phyloP scores from a whole-genome alignment of 352 stramenopile species.

The Phytopythium mirpurense region DNA sequence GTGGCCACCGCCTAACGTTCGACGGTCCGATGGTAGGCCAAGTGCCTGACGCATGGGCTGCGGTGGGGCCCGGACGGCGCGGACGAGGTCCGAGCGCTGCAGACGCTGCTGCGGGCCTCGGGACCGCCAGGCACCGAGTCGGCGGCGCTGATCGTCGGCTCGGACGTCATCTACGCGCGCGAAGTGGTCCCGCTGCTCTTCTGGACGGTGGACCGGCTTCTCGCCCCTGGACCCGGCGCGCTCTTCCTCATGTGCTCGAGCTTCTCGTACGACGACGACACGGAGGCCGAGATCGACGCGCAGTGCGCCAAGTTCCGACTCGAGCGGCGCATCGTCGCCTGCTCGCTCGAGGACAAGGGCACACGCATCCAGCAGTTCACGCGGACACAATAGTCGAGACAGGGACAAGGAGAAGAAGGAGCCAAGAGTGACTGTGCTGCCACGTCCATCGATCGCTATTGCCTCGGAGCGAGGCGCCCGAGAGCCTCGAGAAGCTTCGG shows the following conservation, averaged over 20 bases:
- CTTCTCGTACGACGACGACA: constrained; percentile 65
- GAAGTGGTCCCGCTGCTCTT: constrained; percentile 69
- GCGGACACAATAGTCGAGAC: constrained; percentile 15
- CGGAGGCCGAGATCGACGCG: constrained; percentile 58
- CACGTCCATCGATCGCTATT: not conserved
- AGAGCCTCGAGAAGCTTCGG: not conserved
- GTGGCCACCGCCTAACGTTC: too few relatives aligned
- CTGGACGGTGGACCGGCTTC: constrained; percentile 65
- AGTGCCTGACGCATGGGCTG: constrained; percentile 54
- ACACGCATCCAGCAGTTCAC: constrained; percentile 59
- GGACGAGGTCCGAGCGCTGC: constrained; percentile 47
- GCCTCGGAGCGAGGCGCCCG: not conserved
- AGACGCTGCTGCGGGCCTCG: constrained; percentile 17
- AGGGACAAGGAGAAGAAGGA: not conserved
- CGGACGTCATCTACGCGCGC: constrained; percentile 71
- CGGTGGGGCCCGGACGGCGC: constrained; percentile 57
- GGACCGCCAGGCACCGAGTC: not conserved
- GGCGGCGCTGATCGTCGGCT: constrained; percentile 62
- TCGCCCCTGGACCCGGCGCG: constrained; percentile 10
- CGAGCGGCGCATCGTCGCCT: constrained; percentile 39
- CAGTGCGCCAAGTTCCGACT: constrained; percentile 47
- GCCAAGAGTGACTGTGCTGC: not conserved
- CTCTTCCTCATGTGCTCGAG: constrained; percentile 78
- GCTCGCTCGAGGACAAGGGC: constrained; percentile 29
- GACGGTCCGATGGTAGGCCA: constrained; percentile 38